Conservation (phyloP, 192 early-diverging fungal species). For the Obelidium mucronatum region DNA sequence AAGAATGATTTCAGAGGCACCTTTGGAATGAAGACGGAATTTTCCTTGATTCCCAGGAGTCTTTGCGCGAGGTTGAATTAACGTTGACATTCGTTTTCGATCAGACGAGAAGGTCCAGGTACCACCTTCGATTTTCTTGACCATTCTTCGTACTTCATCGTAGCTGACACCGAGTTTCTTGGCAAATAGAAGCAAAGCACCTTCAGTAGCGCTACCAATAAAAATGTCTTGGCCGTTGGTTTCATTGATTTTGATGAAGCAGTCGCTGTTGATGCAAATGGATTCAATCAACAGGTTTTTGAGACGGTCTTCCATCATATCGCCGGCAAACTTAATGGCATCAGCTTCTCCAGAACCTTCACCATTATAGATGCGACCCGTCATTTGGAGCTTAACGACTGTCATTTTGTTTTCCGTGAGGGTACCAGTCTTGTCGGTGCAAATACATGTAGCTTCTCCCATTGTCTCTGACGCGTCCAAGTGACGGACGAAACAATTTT, state of each 20-base stretch:
- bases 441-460: constrained; percentile 69
- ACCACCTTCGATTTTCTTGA: constrained; percentile 58
- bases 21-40: constrained; percentile 63
- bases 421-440: constrained; percentile 71
- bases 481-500: constrained; percentile 71
- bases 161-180: constrained; percentile 57
- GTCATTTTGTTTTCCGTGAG: constrained; percentile 71
- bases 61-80: constrained; percentile 41
- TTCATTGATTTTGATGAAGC: constrained; percentile 62
- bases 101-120: constrained; percentile 65
- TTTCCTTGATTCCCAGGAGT: constrained; percentile 14
- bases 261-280: constrained; percentile 62
- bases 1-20: constrained; percentile 66
- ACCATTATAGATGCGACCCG: constrained; percentile 54
- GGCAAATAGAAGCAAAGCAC: constrained; percentile 59
- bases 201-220: constrained; percentile 68
- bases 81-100: constrained; percentile 64
- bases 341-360: constrained; percentile 62
- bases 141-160: constrained; percentile 43
- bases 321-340: constrained; percentile 43
- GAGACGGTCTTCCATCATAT: constrained; percentile 44
- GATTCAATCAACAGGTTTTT: constrained; percentile 51
- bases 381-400: constrained; percentile 57
- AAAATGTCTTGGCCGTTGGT: constrained; percentile 47
- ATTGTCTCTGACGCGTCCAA: constrained; percentile 69